phyloP scores from a whole-genome alignment of 2,329 filamentous ascomycete species.

The Paracamarosporium sp. region DNA sequence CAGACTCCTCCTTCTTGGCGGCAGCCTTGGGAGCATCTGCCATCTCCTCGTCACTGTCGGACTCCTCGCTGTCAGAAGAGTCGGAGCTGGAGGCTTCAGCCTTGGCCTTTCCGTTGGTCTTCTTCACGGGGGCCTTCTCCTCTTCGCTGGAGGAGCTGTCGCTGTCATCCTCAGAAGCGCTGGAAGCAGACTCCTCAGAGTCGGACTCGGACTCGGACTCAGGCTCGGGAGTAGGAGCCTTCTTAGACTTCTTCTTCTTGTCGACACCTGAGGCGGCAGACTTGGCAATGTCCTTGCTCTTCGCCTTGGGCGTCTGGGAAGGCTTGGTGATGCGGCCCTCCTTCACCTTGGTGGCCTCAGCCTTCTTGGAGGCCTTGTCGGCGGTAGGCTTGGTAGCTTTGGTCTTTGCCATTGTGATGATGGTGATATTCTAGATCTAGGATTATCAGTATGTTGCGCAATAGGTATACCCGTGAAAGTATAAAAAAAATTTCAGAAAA shows the following conservation, averaged over 20 bases:
- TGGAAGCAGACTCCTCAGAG: constrained; percentile 22
- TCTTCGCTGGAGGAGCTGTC: constrained; percentile 32
- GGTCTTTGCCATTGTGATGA: constrained; percentile 44
- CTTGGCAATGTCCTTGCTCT: constrained; percentile 73
- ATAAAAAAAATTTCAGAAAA: constrained; percentile 15
- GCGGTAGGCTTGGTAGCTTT: constrained; percentile 40
- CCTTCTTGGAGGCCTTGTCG: constrained; percentile 64
- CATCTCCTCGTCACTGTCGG: constrained; percentile 37
- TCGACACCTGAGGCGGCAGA: constrained; percentile 42
- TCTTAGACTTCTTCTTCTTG: constrained; percentile 61
- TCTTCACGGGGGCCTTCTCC: constrained; percentile 43
- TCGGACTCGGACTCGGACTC: constrained; percentile 48
- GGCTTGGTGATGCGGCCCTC: constrained; percentile 72
- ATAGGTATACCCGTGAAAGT: constrained; percentile 6
- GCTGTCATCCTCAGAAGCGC: constrained; percentile 21
- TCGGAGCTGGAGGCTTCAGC: constrained; percentile 47
- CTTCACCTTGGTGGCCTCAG: constrained; percentile 65
- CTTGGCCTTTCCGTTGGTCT: constrained; percentile 42
- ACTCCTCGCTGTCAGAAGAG: constrained; percentile 28
- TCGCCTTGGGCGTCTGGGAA: constrained; percentile 68
- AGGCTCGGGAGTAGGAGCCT: constrained; percentile 56
- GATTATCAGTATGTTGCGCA: constrained; percentile 37
- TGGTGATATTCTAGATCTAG: constrained; percentile 36
- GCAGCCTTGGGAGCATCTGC: constrained; percentile 10
- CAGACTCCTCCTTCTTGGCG: constrained; percentile 30